phyloP scores from a whole-genome alignment of 2,329 filamentous ascomycete species.

The Didymella glomerata region DNA sequence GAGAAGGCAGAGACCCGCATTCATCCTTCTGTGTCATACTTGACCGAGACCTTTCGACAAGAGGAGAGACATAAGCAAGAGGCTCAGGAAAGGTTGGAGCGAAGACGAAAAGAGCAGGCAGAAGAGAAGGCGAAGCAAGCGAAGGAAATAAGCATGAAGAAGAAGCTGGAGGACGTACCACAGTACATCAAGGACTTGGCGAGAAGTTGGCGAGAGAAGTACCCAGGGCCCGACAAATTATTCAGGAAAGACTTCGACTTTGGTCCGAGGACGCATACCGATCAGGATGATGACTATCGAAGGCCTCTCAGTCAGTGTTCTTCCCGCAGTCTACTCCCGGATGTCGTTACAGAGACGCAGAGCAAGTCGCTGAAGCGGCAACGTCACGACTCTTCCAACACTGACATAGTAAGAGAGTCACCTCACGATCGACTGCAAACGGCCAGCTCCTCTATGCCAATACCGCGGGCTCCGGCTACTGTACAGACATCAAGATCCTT shows the following conservation, averaged over 20 bases:
- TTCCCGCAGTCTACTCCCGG: not conserved
- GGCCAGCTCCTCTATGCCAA: not conserved
- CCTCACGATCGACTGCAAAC: not conserved
- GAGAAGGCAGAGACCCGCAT: not conserved
- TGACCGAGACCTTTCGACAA: not conserved
- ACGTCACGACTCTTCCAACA: slow-evolving; percentile 10
- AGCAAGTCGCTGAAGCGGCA: not conserved
- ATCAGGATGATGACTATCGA: not conserved
- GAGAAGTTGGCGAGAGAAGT: not conserved
- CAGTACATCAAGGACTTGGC: not conserved
- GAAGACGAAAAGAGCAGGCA: not conserved
- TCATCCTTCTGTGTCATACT: not conserved
- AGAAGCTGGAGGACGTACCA: not conserved
- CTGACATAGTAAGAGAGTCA: not conserved
- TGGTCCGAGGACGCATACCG: not conserved
- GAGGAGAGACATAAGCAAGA: not conserved
- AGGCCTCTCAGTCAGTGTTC: slow-evolving; percentile 8
- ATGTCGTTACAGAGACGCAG: not conserved
- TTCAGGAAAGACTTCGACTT: slow-evolving; percentile 14
- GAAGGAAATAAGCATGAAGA: not conserved
- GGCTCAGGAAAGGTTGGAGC: not conserved
- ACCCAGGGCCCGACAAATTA: not conserved
- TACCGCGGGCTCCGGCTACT: not conserved
- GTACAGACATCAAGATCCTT: not conserved
- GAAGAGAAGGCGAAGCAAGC: not conserved